phyloP scores from a whole-genome alignment of 768 basidiomycete genomes.

The Mycena metata region DNA sequence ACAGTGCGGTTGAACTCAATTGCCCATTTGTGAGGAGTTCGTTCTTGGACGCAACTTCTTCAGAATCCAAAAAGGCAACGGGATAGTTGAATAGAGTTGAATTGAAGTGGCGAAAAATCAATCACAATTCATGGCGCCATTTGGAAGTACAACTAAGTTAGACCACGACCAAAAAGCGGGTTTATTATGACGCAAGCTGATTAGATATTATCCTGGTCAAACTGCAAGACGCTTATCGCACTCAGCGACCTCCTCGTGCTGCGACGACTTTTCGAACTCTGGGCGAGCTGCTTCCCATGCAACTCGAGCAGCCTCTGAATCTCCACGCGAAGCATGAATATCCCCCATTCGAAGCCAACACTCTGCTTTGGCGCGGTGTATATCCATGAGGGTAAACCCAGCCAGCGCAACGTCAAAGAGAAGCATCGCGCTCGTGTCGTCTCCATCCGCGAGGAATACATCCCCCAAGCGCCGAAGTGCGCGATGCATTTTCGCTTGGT shows the following conservation, averaged over 20 bases:
- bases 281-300: not conserved
- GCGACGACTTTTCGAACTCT: conserved; percentile 2
- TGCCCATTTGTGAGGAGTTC: too few relatives aligned
- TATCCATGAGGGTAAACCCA: not conserved
- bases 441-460: not conserved
- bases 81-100: not conserved
- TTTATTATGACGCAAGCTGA: not conserved
- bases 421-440: not conserved
- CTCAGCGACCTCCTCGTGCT: not conserved
- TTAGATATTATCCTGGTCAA: not conserved
- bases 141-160: not conserved
- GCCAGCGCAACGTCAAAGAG: not conserved
- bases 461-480: not conserved
- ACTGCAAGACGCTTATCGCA: not conserved
- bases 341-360: conserved; percentile 6
- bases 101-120: not conserved
- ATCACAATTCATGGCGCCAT: not conserved
- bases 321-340: not conserved
- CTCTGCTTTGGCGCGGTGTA: not conserved
- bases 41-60: too few relatives aligned
- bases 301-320: not conserved
- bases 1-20: too few relatives aligned
- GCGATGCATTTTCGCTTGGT: conserved; percentile 5
- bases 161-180: too few relatives aligned
- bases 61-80: not conserved